Evolutionary conservation across 768 basidiomycete species (phyloP).

Genomic region (Grammothele lineata): DNA sequence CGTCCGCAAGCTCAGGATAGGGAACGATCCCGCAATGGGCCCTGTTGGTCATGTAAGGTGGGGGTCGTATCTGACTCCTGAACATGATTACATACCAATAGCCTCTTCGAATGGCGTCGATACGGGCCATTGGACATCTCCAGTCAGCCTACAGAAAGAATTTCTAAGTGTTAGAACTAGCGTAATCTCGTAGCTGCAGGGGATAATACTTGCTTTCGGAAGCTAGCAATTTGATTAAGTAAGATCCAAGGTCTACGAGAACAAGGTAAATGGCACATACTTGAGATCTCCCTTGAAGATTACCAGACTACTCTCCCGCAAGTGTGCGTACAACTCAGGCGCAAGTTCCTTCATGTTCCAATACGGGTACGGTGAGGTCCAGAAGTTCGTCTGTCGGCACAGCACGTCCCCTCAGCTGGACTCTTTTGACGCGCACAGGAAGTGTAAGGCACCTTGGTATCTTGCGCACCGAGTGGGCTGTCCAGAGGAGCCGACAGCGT

Average conservation of each 20-base stretch:
- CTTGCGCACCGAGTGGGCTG: conserved; percentile 51
- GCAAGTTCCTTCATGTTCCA: conserved; percentile 64
- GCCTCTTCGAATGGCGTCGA: conserved; percentile 72
- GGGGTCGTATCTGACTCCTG: too few species aligned
- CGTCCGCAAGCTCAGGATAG: conserved; percentile 81
- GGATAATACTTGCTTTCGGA: conserved; percentile 23
- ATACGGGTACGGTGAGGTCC: conserved; percentile 74
- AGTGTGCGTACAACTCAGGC: conserved; percentile 42
- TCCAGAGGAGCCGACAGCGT: conserved; percentile 61
- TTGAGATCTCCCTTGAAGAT: conserved; percentile 96
- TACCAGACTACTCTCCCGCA: conserved; percentile 61
- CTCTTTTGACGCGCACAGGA: too few species aligned
- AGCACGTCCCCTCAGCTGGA: neutral
- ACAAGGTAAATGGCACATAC: conserved; percentile 48
- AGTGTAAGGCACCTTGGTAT: conserved; percentile 19
- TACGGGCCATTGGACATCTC: conserved; percentile 85
- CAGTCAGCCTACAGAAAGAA: conserved; percentile 60
- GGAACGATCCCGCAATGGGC: conserved; percentile 74
- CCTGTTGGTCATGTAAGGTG: conserved; percentile 48
- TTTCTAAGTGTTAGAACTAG: conserved; percentile 1
- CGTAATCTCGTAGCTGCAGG: too few species aligned
- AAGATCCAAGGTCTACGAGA: too few species aligned
- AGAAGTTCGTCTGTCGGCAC: conserved; percentile 42
- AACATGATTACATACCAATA: conserved; percentile 51
- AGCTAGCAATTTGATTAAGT: too few species aligned